phyloP scores from a whole-genome alignment of 2,329 filamentous ascomycete species.

The Claviceps sp. region DNA sequence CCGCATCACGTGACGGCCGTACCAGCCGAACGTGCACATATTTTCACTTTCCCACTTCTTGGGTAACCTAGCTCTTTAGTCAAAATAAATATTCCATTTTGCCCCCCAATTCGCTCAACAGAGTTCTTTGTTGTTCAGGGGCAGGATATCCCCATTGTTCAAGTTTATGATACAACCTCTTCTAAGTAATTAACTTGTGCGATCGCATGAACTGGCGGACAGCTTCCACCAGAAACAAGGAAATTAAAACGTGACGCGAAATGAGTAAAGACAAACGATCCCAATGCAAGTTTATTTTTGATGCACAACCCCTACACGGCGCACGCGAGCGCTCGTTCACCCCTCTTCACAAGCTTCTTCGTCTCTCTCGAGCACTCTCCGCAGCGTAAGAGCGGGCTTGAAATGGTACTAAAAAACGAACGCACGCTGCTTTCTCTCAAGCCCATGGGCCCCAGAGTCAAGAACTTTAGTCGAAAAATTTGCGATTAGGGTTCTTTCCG shows the following conservation, averaged over 20 bases:
- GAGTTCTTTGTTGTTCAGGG: not conserved
- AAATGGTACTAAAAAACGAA: not conserved
- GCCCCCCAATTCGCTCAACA: no score
- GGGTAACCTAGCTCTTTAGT: no score
- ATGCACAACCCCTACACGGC: no score
- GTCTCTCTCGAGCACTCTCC: not conserved
- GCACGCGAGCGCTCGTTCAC: no score
- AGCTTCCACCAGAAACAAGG: not conserved
- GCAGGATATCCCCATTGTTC: not conserved
- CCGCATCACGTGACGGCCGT: no score
- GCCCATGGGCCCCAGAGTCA: not conserved
- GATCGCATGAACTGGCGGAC: conserved; percentile 4
- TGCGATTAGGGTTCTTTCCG: conserved; percentile 88
- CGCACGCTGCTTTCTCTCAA: not conserved
- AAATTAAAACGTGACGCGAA: not conserved
- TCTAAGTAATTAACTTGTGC: conserved; percentile 14
- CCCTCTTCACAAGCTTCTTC: not conserved
- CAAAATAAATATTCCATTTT: no score
- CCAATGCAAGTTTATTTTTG: not conserved
- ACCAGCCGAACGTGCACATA: no score
- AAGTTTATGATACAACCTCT: conserved; percentile 17
- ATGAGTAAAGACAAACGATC: not conserved
- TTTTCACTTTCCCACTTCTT: no score
- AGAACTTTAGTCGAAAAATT: conserved; percentile 70
- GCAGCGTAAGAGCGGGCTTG: conserved; percentile 6